Percentiles rank a stretch among this genome's conserved stretches.
These are phyloP conservation scores for Apiospora phragmitis DNA, from an alignment of 2,329 filamentous ascomycete genomes.

Conservation along the genomic window DNA sequence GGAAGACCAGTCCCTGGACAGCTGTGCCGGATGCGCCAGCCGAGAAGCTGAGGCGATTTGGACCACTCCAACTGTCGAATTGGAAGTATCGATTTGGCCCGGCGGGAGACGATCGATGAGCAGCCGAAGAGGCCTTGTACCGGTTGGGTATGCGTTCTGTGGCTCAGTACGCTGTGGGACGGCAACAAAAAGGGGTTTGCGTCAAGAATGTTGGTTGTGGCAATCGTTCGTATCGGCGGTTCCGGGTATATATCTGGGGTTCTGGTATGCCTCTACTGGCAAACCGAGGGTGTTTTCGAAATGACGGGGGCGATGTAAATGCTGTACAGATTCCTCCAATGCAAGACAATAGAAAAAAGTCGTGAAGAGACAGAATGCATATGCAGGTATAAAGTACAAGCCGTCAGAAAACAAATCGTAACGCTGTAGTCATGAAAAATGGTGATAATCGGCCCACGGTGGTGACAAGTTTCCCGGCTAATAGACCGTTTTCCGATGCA, in stretches of 20 bases:
- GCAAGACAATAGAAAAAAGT: neutral
- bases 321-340: neutral
- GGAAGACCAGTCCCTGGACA: neutral
- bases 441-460: neutral
- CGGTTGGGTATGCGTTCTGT: neutral
- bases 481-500: neutral
- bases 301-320: neutral
- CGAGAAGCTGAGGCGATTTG: neutral
- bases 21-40: neutral
- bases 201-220: neutral
- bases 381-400: neutral
- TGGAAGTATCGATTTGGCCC: neutral
- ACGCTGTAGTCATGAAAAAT: constrained; percentile 1
- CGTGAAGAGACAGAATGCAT: neutral
- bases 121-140: neutral
- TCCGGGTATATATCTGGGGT: neutral
- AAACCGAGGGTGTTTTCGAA: neutral
- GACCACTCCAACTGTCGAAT: neutral
- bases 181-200: neutral
- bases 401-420: constrained; percentile 1
- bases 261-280: neutral
- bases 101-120: neutral
- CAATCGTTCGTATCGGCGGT: constrained; percentile 6
- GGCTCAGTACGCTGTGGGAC: neutral
- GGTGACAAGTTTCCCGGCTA: neutral